Base-by-base conservation (phyloP, 1,284 basidiomycete genomes). In the Microbotryum lychnidis-dioicae region DNA sequence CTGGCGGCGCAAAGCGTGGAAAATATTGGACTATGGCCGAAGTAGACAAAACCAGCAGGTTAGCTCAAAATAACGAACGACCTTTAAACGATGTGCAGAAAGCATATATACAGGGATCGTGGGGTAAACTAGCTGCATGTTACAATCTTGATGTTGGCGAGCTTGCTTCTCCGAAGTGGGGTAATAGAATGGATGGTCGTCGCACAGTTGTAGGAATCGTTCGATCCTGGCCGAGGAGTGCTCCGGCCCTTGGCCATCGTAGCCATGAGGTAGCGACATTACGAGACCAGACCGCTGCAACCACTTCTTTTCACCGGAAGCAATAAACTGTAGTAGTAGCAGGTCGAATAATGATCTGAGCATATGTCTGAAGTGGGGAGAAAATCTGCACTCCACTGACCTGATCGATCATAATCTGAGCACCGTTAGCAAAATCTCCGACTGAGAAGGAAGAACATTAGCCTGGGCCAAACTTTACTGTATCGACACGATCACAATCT, bases 231-330 rank as follows among this genome's bases (percentile, higher is more conserved):
- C 96, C 72, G 90, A 93, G 27, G 94, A 97, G 79, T 99, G 96
- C 76, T 98, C 96, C 3, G 96, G 96, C 50, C 96, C 96, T 76
- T 99, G 96, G 37, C 96, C 96, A 76, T 99, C 96, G 79, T 93
- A 98, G 55, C 96, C 96, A 76, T 97, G 96, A 9, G 92, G 92
- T 67, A 99, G 78, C 73, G 80, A 92, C 78, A 98, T 81, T 44
- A 97, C 91, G 65, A 99, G 76, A 57, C 96, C 96, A 56, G 86
- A 89, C 65, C 96, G 85, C 79, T 98, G 94, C 60, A 97, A 77
- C 96, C 96, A 98, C 77, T 99, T 99, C 70, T 92, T 82, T 79
- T 99, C 96, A 54, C 94, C 94, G 21, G 93, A 89, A 31, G 93
- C 91, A 67, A 99, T 89, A 79, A 97, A 99, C 77, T 99, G 94